Evolutionary conservation across 1,284 basidiomycete species (phyloP), one percentile per base, ranked within the genome.

Genomic region (Meira miltonrushii): DNA sequence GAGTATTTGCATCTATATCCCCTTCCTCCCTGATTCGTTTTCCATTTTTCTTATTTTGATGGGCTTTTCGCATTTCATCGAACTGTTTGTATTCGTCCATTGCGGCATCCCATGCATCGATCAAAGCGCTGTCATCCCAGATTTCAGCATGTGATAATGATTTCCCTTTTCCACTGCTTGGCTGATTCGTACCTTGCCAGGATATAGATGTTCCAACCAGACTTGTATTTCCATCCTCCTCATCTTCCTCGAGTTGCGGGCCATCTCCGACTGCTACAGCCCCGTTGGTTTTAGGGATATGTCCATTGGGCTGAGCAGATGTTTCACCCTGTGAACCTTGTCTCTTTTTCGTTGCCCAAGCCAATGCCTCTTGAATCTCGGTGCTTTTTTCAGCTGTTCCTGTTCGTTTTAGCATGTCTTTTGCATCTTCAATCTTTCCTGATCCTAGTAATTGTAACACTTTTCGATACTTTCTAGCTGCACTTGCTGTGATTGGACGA

Each of bases 81-180:
- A 60, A 47, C 2, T 23, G n/a, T 33, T 61, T 19, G 28, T 59
- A 61, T 23, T 61, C 57, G 3, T 56, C 59, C 21, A 25, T 33
- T 0, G 60, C 59, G 17, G 60, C 60, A 12, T 54, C 19, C 49
- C 48, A 61, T 13, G 60, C 60, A 25, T 17, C 11, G 6, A 54
- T 33, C 39, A 61, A 44, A 3, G 60, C 49, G n/a, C 39, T 39
- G 17, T 61, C 60, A 40, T 53, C 59, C 60, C 60, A 61, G 7
- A 61, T 25, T 21, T 61, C 50, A 15, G 19, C 49, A n/a, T 61
- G 40, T 5, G 48, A 43, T 5, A 61, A 55, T 25, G 39, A 33
- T 25, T 39, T 17, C 12, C 46, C 46, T 17, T 25, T 25, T 6
- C 37, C 48, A 11, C 12, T 55, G 17, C 55, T 33, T 33, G 23